Evolutionary conservation across 2,329 filamentous ascomycete species (phyloP), one percentile per base, ranked within the genome.

Genomic region (Aspergillus sp.): DNA sequence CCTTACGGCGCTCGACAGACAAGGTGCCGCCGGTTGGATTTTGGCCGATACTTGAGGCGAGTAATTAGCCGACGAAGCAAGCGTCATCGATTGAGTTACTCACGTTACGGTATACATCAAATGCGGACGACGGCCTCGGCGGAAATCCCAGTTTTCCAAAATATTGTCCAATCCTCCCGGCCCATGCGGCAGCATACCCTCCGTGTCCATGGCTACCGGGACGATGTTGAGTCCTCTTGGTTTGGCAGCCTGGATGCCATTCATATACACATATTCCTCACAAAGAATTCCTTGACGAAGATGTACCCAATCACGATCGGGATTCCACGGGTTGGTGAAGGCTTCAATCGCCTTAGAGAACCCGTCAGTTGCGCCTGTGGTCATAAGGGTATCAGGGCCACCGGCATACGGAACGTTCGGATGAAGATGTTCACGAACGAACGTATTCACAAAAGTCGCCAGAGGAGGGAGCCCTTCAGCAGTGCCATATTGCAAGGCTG

Each of bases 71-170:
- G 30, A 51, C 4, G 27, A 5, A 30, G 7, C 15, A 45, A 40
- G 13, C 2, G 11, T n/a, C n/a, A 19, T n/a, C 12, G 20, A 9
- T 12, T 15, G 17, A 40, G 17, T 19, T 30, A 34, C 88, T 83
- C 75, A 91, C 86, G 90, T 93, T 63, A 97, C 89, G 2, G 91
- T 96, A 72, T 97, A 97, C 79, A 97, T 82, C 63, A 97, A 72
- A 73, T 93, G 89, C 41, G 93, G 93, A 57, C 89, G 82, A 68
- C 85, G 87, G 1, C 93, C 93, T 66, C 82, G 87, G 41, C 79
- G 79, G 47, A 80, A 79, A 72, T 97, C 89, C 93, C 93, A 97
- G 65, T 89, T 91, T 53, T 86, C 83, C 30, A 97, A 78, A 1
- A 96, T 86, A 65, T 96, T 89, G 58, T 86, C 81, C 61, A 97